Evolutionary conservation across 257 asterid genomes (phyloP), one percentile per base, ranked within the genome.

Genomic region (Petunia axillaris): DNA sequence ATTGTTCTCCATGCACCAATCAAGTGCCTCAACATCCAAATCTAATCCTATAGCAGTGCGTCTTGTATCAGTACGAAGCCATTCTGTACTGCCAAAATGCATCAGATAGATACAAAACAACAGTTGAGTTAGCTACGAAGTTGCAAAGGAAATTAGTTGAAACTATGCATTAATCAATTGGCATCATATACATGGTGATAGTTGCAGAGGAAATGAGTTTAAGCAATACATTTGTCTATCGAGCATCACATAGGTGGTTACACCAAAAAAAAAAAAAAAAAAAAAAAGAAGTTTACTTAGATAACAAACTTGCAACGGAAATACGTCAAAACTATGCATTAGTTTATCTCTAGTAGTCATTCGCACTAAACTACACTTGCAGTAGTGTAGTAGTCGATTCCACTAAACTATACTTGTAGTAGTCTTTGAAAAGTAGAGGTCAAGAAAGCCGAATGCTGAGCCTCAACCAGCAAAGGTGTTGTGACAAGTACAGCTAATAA

Each of bases 1-100:
- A 75, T 94, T 96, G 88, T 86, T 94, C 54, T 90, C 95, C 80
- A 87, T 78, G 81, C 99, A 94, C 99, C 99, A 96, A 81, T 86
- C 78, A 53, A 96, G 95, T 44, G 99, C 97, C 76, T 94, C 99
- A 8, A 82, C 70, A 38, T 96, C 99, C 86, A 96, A 91, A 86
- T 96, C 98, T 88, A 96, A 81, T 86, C 97, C 99, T 41, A 96
- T 88, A 35, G 99, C 97, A 80, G 97, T 92, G 88, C 98, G 87
- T 83, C 98, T 90, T 62, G 98, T 91, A 83, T 96, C 98, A 76
- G 88, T 77, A 6, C 88, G 94, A 77, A 96, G 92, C 99, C 99
- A 96, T 63, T 94, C 98, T 5, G 91, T 89, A 77, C 98, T 95
- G 95, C 65, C 71, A 86, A 73, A 82, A 82, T 83, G 58, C 76